A percentile compares a stretch with the other conserved stretches of the same genome.
These are phyloP conservation scores for Colletotrichum simmondsii DNA, from an alignment of 2,329 filamentous ascomycete genomes.

Conservation along the genomic window DNA sequence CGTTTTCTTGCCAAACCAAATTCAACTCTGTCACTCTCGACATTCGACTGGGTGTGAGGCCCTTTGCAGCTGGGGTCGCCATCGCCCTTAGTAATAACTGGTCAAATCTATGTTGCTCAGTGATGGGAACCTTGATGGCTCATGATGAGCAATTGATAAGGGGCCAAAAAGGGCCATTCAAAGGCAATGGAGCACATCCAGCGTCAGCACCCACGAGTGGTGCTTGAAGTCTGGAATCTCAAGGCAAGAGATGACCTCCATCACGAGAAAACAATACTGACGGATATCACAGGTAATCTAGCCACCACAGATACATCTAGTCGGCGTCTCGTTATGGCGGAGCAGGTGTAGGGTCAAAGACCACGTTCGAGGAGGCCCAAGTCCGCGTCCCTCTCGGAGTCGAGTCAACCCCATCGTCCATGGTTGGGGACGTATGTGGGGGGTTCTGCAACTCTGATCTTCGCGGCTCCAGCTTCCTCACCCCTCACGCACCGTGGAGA, in stretches of 20 bases:
- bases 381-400: neutral
- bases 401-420: slow-evolving; percentile 18
- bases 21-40: neutral
- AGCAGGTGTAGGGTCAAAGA: no score
- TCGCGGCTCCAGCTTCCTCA: neutral
- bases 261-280: neutral
- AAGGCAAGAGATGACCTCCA: neutral
- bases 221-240: neutral
- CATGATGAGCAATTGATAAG: neutral
- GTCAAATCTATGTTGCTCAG: neutral
- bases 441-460: slow-evolving; percentile 9
- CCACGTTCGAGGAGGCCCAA: slow-evolving; percentile 9
- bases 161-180: neutral
- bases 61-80: neutral
- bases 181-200: neutral
- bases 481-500: slow-evolving; percentile 11
- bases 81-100: neutral
- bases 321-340: neutral
- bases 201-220: neutral
- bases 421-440: slow-evolving; percentile 20
- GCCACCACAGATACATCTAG: neutral
- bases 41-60: neutral
- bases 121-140: neutral
- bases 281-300: neutral
- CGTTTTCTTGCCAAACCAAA: neutral